phyloP scores from a whole-genome alignment of 306 rosid species.

The Quercus agrifolia region DNA sequence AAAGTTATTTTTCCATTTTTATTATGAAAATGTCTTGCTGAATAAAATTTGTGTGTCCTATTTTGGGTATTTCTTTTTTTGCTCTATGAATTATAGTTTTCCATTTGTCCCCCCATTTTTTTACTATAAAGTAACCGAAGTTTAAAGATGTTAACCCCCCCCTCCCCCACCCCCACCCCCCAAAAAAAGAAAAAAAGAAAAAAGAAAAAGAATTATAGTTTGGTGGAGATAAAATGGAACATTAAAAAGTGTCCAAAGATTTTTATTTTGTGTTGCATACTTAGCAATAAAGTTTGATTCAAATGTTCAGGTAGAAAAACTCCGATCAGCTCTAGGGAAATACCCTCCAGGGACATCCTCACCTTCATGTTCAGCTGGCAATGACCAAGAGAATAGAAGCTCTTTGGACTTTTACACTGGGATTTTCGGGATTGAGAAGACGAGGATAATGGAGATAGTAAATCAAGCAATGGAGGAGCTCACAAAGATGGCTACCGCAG shows the following conservation, averaged over 20 bases:
- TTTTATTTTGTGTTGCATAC: background rate
- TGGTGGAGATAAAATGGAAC: too few species aligned
- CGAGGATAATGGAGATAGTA: conserved; percentile 76
- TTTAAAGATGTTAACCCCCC: too few species aligned
- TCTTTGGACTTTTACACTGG: conserved; percentile 87
- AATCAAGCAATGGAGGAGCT: conserved; percentile 81
- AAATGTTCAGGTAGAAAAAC: conserved; percentile 66
- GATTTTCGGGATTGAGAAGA: conserved; percentile 76
- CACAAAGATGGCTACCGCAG: conserved; percentile 61
- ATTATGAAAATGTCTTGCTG: background rate
- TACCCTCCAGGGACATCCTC: conserved; percentile 50
- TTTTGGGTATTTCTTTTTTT: too few species aligned
- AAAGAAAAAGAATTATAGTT: too few species aligned
- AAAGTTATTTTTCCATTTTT: background rate
- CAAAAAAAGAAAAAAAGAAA: background rate
- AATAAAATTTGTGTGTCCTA: too few species aligned
- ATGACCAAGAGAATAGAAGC: conserved; percentile 68
- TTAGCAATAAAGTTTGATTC: background rate
- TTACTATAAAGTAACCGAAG: too few species aligned
- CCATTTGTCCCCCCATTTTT: too few species aligned
- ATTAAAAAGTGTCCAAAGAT: too few species aligned
- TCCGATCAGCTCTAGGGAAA: conserved; percentile 53
- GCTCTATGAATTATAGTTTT: too few species aligned
- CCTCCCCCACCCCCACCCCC: too few species aligned
- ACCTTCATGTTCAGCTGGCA: conserved; percentile 70